A percentile compares a stretch with the other conserved stretches of the same genome.
phyloP scores from a whole-genome alignment of 1,284 basidiomycete species.

The Cystobasidiaceae sp. region DNA sequence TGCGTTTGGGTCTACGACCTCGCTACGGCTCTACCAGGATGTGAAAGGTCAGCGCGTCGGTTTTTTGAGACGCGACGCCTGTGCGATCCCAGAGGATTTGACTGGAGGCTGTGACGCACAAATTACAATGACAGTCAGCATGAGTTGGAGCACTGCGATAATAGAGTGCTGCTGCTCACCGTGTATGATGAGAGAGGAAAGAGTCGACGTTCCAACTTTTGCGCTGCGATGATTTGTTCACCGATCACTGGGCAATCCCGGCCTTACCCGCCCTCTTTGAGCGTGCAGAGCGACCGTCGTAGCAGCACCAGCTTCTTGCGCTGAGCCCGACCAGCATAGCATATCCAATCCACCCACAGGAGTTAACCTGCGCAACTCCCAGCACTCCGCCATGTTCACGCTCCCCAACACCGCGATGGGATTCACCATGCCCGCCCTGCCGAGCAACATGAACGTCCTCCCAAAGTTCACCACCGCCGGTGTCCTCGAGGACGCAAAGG shows the following conservation, averaged over 20 bases:
- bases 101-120: conserved; percentile 32
- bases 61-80: neutral
- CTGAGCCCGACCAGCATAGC: neutral
- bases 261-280: neutral
- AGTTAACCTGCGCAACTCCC: neutral
- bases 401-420: conserved; percentile 26
- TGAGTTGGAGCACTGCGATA: neutral
- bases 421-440: conserved; percentile 30
- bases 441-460: conserved; percentile 19
- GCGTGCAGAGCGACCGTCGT: too few species aligned
- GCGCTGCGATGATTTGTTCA: neutral
- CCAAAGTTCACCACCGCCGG: conserved; percentile 18
- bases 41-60: conserved; percentile 1
- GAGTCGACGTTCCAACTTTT: neutral
- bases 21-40: conserved; percentile 29
- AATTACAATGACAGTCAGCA: too few species aligned
- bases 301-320: neutral
- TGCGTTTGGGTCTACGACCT: conserved; percentile 10
- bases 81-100: conserved; percentile 28
- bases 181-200: conserved; percentile 11
- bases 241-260: neutral
- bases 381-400: conserved; percentile 32
- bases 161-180: conserved; percentile 3
- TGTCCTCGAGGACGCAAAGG: conserved; percentile 38
- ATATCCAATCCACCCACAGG: neutral